Conservation (phyloP, 2,329 filamentous ascomycete genomes). For the Colletotrichum trifolii region DNA sequence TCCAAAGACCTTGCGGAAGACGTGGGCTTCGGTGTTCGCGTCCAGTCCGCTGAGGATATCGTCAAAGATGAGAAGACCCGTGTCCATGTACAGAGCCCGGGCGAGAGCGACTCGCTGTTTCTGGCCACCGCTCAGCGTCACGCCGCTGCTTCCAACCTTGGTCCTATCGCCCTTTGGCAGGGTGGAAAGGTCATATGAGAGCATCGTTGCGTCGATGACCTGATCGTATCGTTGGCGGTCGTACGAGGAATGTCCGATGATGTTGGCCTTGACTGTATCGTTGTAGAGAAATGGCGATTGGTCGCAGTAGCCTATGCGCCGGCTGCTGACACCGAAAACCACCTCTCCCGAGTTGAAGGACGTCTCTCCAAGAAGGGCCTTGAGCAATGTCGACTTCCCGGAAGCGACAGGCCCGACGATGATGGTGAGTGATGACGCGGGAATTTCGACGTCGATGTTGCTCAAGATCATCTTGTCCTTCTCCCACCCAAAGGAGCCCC, state of each 20-base stretch:
- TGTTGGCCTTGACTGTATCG: constrained; percentile 50
- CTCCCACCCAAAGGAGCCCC: constrained; percentile 47
- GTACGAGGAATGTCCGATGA: constrained; percentile 48
- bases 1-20: constrained; percentile 46
- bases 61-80: constrained; percentile 47
- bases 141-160: constrained; percentile 52
- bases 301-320: constrained; percentile 45
- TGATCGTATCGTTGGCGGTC: constrained; percentile 47
- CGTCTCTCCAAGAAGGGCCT: constrained; percentile 47
- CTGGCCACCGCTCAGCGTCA: constrained; percentile 57
- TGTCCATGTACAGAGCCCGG: constrained; percentile 45
- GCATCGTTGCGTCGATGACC: constrained; percentile 48
- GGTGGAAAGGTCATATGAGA: constrained; percentile 44
- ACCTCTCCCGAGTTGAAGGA: constrained; percentile 38
- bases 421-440: constrained; percentile 46
- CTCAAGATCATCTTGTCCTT: constrained; percentile 41
- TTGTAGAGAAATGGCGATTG: constrained; percentile 49
- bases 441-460: constrained; percentile 46
- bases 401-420: constrained; percentile 52
- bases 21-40: constrained; percentile 45
- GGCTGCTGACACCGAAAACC: constrained; percentile 16
- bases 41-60: constrained; percentile 51
- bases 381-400: constrained; percentile 54
- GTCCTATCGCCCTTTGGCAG: constrained; percentile 51
- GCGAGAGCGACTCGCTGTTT: constrained; percentile 42